Evolutionary conservation across 371 early-diverging fungal species (phyloP).

Genomic region (Mucor indicus): DNA sequence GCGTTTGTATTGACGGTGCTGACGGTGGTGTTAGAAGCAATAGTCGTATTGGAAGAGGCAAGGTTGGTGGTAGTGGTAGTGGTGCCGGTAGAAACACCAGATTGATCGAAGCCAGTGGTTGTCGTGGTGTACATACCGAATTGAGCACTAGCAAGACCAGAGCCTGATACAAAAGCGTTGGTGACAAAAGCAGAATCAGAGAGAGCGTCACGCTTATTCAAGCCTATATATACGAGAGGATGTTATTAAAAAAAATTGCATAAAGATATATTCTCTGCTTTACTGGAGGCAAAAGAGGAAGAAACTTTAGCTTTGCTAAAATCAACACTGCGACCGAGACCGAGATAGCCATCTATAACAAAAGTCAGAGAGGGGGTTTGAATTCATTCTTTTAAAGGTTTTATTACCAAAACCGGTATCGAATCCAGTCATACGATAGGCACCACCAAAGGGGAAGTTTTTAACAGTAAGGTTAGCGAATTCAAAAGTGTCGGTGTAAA

Average conservation of each 20-base stretch:
- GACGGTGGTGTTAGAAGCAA: too few relatives aligned
- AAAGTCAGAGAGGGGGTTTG: not conserved
- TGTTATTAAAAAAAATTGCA: not conserved
- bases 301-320: constrained; percentile 27
- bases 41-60: too few relatives aligned
- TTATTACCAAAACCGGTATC: constrained; percentile 40
- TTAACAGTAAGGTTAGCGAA: constrained; percentile 33
- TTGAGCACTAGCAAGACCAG: constrained; percentile 35
- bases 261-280: not conserved
- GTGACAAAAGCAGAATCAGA: constrained; percentile 34
- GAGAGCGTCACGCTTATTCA: constrained; percentile 25
- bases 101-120: constrained; percentile 21
- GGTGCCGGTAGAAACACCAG: constrained; percentile 7
- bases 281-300: too few relatives aligned
- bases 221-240: constrained; percentile 12
- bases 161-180: constrained; percentile 35
- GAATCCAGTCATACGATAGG: constrained; percentile 45
- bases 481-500: constrained; percentile 38
- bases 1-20: too few relatives aligned
- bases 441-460: constrained; percentile 44
- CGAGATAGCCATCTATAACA: constrained; percentile 40
- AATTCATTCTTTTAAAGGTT: not conserved
- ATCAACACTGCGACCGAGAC: constrained; percentile 40
- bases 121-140: constrained; percentile 40
- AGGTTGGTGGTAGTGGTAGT: not conserved